These are phyloP conservation scores for sorghum (Sorghum bicolor) DNA, from an alignment of 176 grass and related monocot genomes.

Conservation along the genomic window DNA sequence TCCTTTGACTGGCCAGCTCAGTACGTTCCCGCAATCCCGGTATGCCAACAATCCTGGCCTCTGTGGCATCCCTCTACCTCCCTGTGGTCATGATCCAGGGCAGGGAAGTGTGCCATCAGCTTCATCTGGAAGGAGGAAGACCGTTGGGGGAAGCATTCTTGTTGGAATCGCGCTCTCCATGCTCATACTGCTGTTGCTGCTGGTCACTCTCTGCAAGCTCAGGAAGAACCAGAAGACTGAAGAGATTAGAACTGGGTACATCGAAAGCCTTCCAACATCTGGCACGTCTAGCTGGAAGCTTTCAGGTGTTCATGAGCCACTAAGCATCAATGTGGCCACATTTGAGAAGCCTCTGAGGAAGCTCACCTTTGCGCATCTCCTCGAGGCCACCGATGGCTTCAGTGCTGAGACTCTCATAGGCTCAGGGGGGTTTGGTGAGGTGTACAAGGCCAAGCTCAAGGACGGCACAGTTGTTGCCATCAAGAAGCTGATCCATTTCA, in stretches of 20 bases:
- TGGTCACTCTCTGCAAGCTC: slow-evolving; percentile 69
- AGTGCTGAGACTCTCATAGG: slow-evolving; percentile 78
- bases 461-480: slow-evolving; percentile 75
- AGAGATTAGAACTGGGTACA: slow-evolving; percentile 48
- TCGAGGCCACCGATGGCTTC: slow-evolving; percentile 96
- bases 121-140: slow-evolving; percentile 42
- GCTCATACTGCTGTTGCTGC: slow-evolving; percentile 53
- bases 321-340: slow-evolving; percentile 94
- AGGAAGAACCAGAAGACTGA: slow-evolving; percentile 59
- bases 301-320: slow-evolving; percentile 62
- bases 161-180: slow-evolving; percentile 60
- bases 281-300: slow-evolving; percentile 81
- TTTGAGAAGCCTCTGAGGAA: slow-evolving; percentile 92
- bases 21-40: slow-evolving; percentile 56
- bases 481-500: slow-evolving; percentile 96
- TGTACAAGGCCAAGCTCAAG: slow-evolving; percentile 93
- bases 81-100: slow-evolving; percentile 31
- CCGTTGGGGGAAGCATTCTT: slow-evolving; percentile 57
- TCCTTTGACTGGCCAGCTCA: slow-evolving; percentile 76
- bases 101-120: background rate
- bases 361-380: slow-evolving; percentile 90
- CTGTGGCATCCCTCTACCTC: slow-evolving; percentile 80
- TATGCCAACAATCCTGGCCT: slow-evolving; percentile 79
- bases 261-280: slow-evolving; percentile 72
- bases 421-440: slow-evolving; percentile 90